Percentiles rank a stretch among this genome's conserved stretches.
Evolutionary conservation across 306 rosid genomes (phyloP).

Genomic region (Rosa lucieae): DNA sequence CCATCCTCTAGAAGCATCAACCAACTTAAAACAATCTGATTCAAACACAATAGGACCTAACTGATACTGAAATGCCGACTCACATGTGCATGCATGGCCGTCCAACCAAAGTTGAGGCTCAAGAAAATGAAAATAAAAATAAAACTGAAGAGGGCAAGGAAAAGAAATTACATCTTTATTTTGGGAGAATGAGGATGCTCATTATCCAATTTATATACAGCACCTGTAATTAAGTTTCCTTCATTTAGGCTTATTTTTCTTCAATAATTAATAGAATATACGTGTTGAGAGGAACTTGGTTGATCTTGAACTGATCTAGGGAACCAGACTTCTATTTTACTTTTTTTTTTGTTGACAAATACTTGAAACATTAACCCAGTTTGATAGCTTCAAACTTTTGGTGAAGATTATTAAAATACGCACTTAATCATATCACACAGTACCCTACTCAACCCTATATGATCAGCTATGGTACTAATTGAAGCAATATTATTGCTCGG

Average conservation of each 20-base stretch:
- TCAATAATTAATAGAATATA: background rate
- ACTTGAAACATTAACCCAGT: conserved; percentile 1
- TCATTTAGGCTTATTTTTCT: background rate
- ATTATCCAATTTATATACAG: background rate
- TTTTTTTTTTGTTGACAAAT: background rate
- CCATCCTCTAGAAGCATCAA: too few relatives aligned
- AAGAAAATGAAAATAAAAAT: too few relatives aligned
- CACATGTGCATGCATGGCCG: too few relatives aligned
- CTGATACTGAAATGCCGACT: too few relatives aligned
- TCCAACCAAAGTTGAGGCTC: too few relatives aligned
- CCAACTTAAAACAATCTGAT: too few relatives aligned
- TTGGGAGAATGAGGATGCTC: background rate
- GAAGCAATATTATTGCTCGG: conserved; percentile 40
- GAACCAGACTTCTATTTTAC: background rate
- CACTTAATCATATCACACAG: conserved; percentile 2
- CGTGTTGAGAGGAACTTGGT: background rate
- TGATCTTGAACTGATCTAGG: background rate
- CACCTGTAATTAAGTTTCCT: background rate
- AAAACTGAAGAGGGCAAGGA: background rate
- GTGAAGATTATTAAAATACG: conserved; percentile 1
- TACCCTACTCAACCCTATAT: conserved; percentile 5
- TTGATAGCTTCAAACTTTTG: conserved; percentile 19
- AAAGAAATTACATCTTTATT: background rate
- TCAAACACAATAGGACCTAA: too few relatives aligned
- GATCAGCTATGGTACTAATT: background rate